Base-by-base conservation (phyloP, 768 basidiomycete species). In the Pulveroboletus frians region DNA sequence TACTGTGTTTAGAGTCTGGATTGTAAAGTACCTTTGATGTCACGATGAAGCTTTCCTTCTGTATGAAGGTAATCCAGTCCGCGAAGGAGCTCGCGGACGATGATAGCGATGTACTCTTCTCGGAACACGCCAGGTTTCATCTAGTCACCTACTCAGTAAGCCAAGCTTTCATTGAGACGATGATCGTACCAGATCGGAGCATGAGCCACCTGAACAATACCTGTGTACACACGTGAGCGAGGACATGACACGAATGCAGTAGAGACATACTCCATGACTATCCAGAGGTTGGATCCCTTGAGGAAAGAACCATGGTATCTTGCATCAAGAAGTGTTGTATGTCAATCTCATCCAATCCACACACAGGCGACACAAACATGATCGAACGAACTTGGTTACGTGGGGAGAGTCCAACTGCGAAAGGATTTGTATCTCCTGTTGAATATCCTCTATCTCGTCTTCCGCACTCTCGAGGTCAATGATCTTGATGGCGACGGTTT, bases 391-490 rank as follows among this genome's bases (percentile, higher is more conserved):
- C 89, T 92, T 95, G 56, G 95, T 98, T 48, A 98, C 95, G 72
- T 89, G 87, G 23, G 90, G 85, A 21, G 93, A 97, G 69, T 98
- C 95, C 57, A 99, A 71, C 65, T 97, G 94, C 7, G 91, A 92
- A 13, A 99, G 80, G 54, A 99, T 98, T 69, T 96, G 92, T 48
- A 99, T 98, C 69, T 99, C 96, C 67, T 96, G 92, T 61, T 98
- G 92, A 51, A 99, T 98, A 71, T 98, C 96, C 68, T 98, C 96
- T 64, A 98, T 97, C 74, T 99, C 96, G 65, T 99, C 96, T 69
- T 98, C 96, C 44, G 96, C 96, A 64, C 90, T 92, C 71, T 99
- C 96, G 29, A 99, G 81, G 74, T 98, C 94, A 67, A 99, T 98
- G 60, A 98, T 95, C 84, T 94, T 99, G 76, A 99, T 98, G 39